These are phyloP conservation scores for Bolboschoenoplectus hybrid DNA, from an alignment of 202 grass and related monocot species.

Conservation along the genomic window DNA sequence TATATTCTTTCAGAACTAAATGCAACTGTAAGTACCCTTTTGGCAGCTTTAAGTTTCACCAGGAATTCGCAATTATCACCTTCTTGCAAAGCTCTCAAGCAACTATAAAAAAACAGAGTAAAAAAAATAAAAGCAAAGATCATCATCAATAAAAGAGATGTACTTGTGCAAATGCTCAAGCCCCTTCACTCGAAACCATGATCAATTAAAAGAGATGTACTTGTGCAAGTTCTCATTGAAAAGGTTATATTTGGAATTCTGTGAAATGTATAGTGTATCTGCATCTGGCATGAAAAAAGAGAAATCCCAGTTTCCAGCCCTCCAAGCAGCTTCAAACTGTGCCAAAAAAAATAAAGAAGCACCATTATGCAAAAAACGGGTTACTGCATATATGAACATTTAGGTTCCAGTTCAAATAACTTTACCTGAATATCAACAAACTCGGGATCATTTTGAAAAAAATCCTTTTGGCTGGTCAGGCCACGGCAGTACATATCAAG, in stretches of 20 bases:
- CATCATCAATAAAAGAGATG: slow-evolving; percentile 28
- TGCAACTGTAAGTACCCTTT: slow-evolving; percentile 57
- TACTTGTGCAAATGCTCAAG: slow-evolving; percentile 61
- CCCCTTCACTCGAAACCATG: slow-evolving; percentile 4
- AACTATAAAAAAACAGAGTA: slow-evolving; percentile 58
- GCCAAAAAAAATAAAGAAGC: background rate
- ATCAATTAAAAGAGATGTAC: slow-evolving; percentile 47
- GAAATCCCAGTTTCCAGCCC: slow-evolving; percentile 96
- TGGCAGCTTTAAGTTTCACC: slow-evolving; percentile 68
- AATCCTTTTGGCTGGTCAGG: slow-evolving; percentile 62
- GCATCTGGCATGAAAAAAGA: slow-evolving; percentile 64
- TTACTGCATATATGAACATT: background rate
- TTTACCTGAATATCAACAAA: slow-evolving; percentile 88
- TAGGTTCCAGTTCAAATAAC: slow-evolving; percentile 21
- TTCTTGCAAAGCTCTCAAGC: slow-evolving; percentile 84
- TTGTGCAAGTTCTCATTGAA: slow-evolving; percentile 94
- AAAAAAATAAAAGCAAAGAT: slow-evolving; percentile 24
- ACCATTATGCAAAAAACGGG: background rate
- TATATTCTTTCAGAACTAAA: slow-evolving; percentile 34
- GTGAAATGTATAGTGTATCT: slow-evolving; percentile 44
- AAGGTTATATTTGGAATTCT: slow-evolving; percentile 48
- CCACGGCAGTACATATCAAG: slow-evolving; percentile 91
- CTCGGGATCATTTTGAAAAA: slow-evolving; percentile 72
- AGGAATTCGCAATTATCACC: slow-evolving; percentile 79
- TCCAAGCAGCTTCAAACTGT: slow-evolving; percentile 98